Evolutionary conservation across 352 stramenopile species (phyloP), one percentile per base, ranked within the genome.

Genomic region (Elongisporangium anandrum): DNA sequence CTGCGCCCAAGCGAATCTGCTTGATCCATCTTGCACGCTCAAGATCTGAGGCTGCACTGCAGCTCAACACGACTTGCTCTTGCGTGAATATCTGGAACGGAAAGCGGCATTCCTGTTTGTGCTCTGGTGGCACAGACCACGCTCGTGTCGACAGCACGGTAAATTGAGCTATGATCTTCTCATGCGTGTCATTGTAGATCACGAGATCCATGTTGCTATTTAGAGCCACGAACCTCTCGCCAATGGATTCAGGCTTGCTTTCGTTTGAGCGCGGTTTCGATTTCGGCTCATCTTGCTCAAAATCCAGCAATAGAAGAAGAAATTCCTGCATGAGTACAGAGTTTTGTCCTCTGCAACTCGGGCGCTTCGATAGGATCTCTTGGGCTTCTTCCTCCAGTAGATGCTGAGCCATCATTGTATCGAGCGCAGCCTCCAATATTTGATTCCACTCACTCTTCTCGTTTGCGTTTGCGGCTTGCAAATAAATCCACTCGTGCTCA

Each of bases 61-160:
- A 88, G 56, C 76, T 87, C 24, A 90, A 34, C 4, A 88, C 68
- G 53, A 88, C 69, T 39, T 88, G 80, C 26, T 88, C 74, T 19
- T 86, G 70, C 5, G 80, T 88, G 34, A 88, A 50, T n/a, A 90
- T 73, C 51, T 90, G 76, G 50, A 90, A 90, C 3, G 80, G 76
- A 38, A 83, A 90, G 20, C 74, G 66, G 45, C 72, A 75, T 0
- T 63, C 61, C 23, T 60, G 52, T 21, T 66, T 66, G 1, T 26
- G 20, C 20, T 59, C 50, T 13, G 54, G 59, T 8, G 59, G 66
- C 29, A 75, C 68, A 6, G 63, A 64, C 50, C 64, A 73, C 20
- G 76, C 76, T 1, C 72, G 61, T 22, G 80, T 88, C 3, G 68
- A 75, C 12, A 85, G 58, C 1, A 70, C 69, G 12, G 65, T 72